Base-by-base conservation (phyloP, 1,139 yeast genomes). In the Yamadazyma siamensis region DNA sequence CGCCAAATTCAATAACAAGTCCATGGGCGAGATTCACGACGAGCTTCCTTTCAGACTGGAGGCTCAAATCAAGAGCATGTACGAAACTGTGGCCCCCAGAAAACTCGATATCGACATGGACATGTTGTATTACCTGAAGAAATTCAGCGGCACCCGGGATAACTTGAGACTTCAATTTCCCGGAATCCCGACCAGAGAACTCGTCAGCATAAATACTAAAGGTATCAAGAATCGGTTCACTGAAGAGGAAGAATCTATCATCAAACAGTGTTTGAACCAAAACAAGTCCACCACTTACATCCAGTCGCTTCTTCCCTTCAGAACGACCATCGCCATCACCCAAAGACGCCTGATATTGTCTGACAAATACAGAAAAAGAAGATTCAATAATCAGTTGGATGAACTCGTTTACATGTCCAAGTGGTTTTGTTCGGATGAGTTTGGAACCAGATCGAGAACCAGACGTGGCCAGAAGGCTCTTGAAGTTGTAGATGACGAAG, bases 341-440 rank as follows among this genome's bases (percentile, higher is more conserved):
- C 20, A 18, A 18, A 47, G 49, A 31, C 40, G 48, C 21, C 47
- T 48, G 17, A 50, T 50, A 13, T 36, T 52, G 21, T 45, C 48
- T 20, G 47, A 54, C 25, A 39, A 52, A 12, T 41, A 49, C 12
- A 44, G 70, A 34, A 52, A 49, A 35, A 47, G 49, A 3, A 46
- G 41, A 11, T 65, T 64, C 39, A 52, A 50, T 28, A 54, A 49
- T 29, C 31, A 37, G 3, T 44, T 50, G n/a, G 71, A 64, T 25
- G 46, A 57, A 26, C 53, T 65, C 27, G 36, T 57, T 6, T 65
- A 65, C 36, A 65, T 61, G 38, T 66, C 70, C 1, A 50, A 56
- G 32, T 64, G 71, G 73, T 56, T 27, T 25, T 27, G 41, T 9
- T 40, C 59, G 12, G 46, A 47, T 41, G 48, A 48, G 9, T 50